Evolutionary conservation across 208 protist species (phyloP).

Genomic region (Zelonia costaricensis): DNA sequence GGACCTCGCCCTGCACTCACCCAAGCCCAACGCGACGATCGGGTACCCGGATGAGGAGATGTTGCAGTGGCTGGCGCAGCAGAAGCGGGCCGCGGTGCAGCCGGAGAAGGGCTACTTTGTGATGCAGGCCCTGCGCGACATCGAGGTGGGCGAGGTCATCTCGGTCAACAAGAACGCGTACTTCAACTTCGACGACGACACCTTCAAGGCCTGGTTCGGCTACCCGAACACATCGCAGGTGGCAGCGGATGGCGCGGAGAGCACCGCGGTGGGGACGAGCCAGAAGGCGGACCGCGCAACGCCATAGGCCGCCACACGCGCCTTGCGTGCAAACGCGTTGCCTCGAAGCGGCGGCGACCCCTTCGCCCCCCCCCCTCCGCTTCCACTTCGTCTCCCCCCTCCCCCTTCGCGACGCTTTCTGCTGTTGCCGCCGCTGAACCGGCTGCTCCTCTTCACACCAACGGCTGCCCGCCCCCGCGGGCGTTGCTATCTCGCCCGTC

Average conservation of each 20-base stretch:
- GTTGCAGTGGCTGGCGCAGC: slow-evolving; percentile 79
- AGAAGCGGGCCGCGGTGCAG: slow-evolving; percentile 58
- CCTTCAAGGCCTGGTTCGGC: slow-evolving; percentile 89
- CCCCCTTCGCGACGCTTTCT: neutral
- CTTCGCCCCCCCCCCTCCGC: too few species aligned
- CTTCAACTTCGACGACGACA: slow-evolving; percentile 89
- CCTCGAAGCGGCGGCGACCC: too few species aligned
- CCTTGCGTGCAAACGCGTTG: too few species aligned
- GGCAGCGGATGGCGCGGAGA: slow-evolving; percentile 12
- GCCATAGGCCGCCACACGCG: too few species aligned
- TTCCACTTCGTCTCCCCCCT: neutral
- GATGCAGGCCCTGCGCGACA: slow-evolving; percentile 87
- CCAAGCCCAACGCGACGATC: slow-evolving; percentile 78
- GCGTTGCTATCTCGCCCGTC: too few species aligned
- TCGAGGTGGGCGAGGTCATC: slow-evolving; percentile 72
- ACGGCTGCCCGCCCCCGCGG: too few species aligned
- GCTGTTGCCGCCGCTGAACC: neutral
- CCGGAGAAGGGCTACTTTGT: slow-evolving; percentile 79
- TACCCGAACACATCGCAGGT: slow-evolving; percentile 74
- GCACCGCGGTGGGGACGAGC: neutral
- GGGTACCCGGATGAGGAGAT: slow-evolving; percentile 87
- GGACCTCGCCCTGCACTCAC: slow-evolving; percentile 82
- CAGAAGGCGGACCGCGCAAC: slow-evolving; percentile 6
- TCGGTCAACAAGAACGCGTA: slow-evolving; percentile 86
- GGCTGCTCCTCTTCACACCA: too few species aligned